A percentile compares a stretch with the other conserved stretches of the same genome.
phyloP scores from a whole-genome alignment of 176 grass and related monocot genomes.

The Puccinellia tenuiflora region DNA sequence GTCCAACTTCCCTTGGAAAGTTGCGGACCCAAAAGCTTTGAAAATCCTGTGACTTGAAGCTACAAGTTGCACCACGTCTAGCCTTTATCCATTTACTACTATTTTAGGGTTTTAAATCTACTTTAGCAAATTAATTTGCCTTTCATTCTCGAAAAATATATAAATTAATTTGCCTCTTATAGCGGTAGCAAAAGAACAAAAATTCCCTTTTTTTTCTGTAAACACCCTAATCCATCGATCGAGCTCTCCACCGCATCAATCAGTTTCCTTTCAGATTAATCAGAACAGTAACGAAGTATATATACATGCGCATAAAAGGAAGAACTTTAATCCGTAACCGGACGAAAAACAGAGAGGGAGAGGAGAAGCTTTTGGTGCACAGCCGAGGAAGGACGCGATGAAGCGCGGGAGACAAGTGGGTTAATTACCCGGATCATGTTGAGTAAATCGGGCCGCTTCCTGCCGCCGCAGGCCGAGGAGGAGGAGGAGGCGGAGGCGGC shows the following conservation, averaged over 20 bases:
- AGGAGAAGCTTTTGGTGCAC: neutral
- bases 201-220: neutral
- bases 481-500: neutral
- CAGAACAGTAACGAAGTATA: neutral
- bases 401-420: neutral
- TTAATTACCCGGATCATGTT: conserved; percentile 49
- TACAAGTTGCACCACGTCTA: conserved; percentile 15
- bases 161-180: neutral
- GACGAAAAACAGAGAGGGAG: neutral
- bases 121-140: neutral
- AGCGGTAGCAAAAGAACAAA: neutral
- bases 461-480: conserved; percentile 20
- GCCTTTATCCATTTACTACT: neutral
- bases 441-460: conserved; percentile 44
- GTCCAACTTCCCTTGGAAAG: conserved; percentile 46
- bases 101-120: neutral
- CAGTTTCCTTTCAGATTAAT: neutral
- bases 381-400: neutral
- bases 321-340: neutral
- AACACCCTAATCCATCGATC: neutral
- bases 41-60: conserved; percentile 22
- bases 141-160: too few relatives aligned
- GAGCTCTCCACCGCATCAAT: neutral
- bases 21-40: conserved; percentile 10
- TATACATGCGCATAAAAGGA: neutral